Evolutionary conservation across 768 basidiomycete species (phyloP), one percentile per base, ranked within the genome.

Genomic region (Auricularia cornea): DNA sequence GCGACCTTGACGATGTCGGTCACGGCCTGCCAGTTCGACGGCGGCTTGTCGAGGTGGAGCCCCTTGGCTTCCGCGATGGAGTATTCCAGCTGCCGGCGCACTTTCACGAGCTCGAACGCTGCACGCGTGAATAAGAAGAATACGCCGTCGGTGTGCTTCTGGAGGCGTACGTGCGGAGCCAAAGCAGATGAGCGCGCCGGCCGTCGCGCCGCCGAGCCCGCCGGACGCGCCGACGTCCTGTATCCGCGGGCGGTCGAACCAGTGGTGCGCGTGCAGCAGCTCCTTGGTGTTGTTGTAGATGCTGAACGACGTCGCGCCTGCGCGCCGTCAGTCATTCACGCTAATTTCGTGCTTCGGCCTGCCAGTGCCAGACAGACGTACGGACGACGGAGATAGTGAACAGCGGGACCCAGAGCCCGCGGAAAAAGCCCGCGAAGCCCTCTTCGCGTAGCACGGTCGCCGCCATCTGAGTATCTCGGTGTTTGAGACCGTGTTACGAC

Each of bases 31-130:
- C 84, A 62, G 4, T 92, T 95, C 38, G 84, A 83, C 20, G 94
- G 94, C 16, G 94, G 86, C 69, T 87, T 92, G 8, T 75, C 77
- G 57, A 92, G 70, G n/a, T 81, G 77, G 41, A 88, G 60, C 5
- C 92, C 91, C 68, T 88, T 90, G 72, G 79, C 87, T 31, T 87
- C 85, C 51, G 92, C 94, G 65, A 97, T 97, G 63, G 88, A 85
- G 70, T 88, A 96, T 76, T 98, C 94, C 61, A 98, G 78, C 69
- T 98, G 94, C 68, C 94, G 81, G 63, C 94, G 87, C 64, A 94
- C 93, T 82, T 98, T 98, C 71, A 98, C 92, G 41, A 98, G 88
- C 74, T 98, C 94, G 70, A 98, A 98, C 57, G 94, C 91, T 84
- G 62, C 32, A 35, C 23, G 48, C 11, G n/a, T n/a, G n/a, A n/a